Evolutionary conservation across 768 basidiomycete genomes (phyloP).

Genomic region (Leucosporidium yakuticum): DNA sequence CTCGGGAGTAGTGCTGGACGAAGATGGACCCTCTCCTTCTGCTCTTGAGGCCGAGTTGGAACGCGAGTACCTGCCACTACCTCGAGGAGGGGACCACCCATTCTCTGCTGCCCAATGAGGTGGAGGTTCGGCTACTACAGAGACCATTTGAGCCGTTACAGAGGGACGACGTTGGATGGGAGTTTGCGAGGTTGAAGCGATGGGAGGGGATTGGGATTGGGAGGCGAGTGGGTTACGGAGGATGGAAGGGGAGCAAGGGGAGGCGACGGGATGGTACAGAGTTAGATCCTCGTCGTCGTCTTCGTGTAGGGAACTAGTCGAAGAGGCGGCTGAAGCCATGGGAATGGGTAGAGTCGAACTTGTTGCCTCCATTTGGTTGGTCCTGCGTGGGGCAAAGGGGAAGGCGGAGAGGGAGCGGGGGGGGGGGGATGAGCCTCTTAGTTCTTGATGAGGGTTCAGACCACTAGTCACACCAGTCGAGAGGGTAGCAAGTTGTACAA

Average conservation of each 20-base stretch:
- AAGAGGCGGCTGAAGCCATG: too few relatives aligned
- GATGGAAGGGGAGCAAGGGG: slow-evolving; percentile 18
- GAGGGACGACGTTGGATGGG: too few relatives aligned
- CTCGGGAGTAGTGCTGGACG: not conserved
- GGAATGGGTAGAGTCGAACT: too few relatives aligned
- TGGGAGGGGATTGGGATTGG: not conserved
- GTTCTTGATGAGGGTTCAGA: too few relatives aligned
- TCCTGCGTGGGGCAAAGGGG: too few relatives aligned
- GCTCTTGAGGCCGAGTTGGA: not conserved
- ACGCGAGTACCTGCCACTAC: not conserved
- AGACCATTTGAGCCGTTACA: too few relatives aligned
- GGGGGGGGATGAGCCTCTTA: too few relatives aligned
- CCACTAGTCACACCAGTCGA: too few relatives aligned
- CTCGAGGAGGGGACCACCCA: not conserved
- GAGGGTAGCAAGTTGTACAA: too few relatives aligned
- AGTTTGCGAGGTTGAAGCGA: not conserved
- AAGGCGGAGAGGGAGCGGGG: too few relatives aligned
- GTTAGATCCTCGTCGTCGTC: not conserved
- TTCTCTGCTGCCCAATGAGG: not conserved
- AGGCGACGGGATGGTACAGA: slow-evolving; percentile 3
- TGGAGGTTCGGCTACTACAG: not conserved
- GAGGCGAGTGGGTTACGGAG: slow-evolving; percentile 24
- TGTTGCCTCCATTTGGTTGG: too few relatives aligned
- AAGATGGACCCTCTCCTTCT: too few relatives aligned
- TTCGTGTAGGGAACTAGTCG: not conserved